A percentile compares a stretch with the other conserved stretches of the same genome.
Conservation (phyloP, 257 asterid genomes). For the Solanum lignicaule region DNA sequence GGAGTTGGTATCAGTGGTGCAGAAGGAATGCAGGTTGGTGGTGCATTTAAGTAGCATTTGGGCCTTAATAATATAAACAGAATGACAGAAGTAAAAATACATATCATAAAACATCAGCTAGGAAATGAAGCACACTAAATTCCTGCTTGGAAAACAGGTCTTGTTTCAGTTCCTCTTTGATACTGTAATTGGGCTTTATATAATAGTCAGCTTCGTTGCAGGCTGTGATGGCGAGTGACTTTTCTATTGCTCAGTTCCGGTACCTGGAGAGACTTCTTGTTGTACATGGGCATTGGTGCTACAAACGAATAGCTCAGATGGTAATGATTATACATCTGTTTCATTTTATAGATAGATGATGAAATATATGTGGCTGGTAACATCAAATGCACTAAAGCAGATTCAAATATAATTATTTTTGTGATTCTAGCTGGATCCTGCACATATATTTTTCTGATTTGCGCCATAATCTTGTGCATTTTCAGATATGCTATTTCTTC, state of each 20-base stretch:
- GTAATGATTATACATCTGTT: conserved; percentile 26
- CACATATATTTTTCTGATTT: not conserved
- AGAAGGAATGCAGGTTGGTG: conserved; percentile 98
- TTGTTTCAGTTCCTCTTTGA: not conserved
- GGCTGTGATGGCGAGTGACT: conserved; percentile 99
- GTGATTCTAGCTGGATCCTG: not conserved
- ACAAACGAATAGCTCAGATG: conserved; percentile 98
- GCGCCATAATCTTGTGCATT: not conserved
- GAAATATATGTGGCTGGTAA: not conserved
- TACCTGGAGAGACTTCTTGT: conserved; percentile 97
- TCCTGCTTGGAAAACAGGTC: not conserved
- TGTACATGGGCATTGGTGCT: conserved; percentile 99
- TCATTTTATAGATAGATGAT: not conserved
- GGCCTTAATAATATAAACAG: not conserved
- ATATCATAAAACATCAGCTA: not conserved
- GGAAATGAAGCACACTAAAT: not conserved
- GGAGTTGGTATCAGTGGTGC: conserved; percentile 99
- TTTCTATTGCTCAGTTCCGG: conserved; percentile 89
- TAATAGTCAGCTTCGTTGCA: conserved; percentile 31
- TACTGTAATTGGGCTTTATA: conserved; percentile 14
- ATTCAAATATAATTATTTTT: not conserved
- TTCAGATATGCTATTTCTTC: conserved; percentile 94
- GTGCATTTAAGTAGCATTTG: conserved; percentile 6
- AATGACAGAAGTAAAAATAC: not conserved
- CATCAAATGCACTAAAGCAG: not conserved